Percentiles rank a stretch among this genome's conserved stretches.
Conservation (phyloP, 2,329 filamentous ascomycete genomes). For the Helicocarpus griseus region DNA sequence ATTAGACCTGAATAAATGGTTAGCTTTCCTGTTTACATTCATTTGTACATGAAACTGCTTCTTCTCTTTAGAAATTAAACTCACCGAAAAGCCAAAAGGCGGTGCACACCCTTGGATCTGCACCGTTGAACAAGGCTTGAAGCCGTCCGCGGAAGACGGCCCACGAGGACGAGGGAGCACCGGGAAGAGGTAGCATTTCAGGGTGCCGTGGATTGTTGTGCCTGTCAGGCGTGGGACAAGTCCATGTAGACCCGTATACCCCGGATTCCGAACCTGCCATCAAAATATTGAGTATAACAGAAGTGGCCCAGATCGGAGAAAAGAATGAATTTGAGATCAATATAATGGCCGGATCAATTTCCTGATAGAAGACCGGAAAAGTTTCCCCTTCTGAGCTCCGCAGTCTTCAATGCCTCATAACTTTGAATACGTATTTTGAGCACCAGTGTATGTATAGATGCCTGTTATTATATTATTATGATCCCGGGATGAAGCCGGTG, state of each 20-base stretch:
- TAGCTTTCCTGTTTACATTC: too few species aligned
- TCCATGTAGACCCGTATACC: background rate
- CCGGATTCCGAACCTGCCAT: background rate
- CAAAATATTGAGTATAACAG: too few species aligned
- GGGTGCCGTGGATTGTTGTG: background rate
- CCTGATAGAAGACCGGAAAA: too few species aligned
- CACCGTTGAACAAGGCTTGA: conserved; percentile 52
- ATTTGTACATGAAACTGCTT: too few species aligned
- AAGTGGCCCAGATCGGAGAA: too few species aligned
- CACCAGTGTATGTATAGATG: too few species aligned
- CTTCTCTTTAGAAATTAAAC: conserved; percentile 10
- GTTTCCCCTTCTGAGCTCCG: too few species aligned
- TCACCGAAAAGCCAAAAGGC: conserved; percentile 94
- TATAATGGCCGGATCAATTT: too few species aligned
- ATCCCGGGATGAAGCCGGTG: too few species aligned
- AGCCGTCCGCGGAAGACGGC: conserved; percentile 61
- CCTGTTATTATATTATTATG: too few species aligned
- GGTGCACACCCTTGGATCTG: conserved; percentile 60
- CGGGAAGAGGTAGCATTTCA: conserved; percentile 44
- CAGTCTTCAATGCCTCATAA: background rate
- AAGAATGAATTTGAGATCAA: background rate
- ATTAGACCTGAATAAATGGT: conserved; percentile 55
- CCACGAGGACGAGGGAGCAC: conserved; percentile 58
- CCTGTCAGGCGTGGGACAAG: background rate
- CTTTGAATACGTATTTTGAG: background rate